phyloP scores from a whole-genome alignment of 306 rosid species.

The Cicer arietinum region DNA sequence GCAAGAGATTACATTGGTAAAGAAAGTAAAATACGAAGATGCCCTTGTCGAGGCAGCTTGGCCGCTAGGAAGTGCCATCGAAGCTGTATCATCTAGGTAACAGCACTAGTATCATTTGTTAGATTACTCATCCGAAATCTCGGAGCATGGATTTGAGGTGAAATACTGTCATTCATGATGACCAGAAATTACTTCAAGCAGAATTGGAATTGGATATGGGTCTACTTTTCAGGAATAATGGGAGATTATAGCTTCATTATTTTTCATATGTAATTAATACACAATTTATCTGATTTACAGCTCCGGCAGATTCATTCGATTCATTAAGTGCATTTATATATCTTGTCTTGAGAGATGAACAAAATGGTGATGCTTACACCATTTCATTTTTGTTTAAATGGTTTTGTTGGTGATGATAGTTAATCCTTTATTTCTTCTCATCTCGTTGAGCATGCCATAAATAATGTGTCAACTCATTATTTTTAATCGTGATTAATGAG shows the following conservation, averaged over 20 bases:
- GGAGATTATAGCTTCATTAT: slow-evolving; percentile 51
- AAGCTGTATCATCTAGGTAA: slow-evolving; percentile 84
- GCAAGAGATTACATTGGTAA: slow-evolving; percentile 97
- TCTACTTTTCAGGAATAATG: slow-evolving; percentile 47
- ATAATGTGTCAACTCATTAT: too few species aligned
- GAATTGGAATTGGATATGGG: slow-evolving; percentile 46
- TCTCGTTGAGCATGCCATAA: background rate
- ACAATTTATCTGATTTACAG: slow-evolving; percentile 45
- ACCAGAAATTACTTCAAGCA: slow-evolving; percentile 43
- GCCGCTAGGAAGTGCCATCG: slow-evolving; percentile 99
- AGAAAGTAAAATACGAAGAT: slow-evolving; percentile 73
- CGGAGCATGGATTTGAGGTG: slow-evolving; percentile 36
- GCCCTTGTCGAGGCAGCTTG: slow-evolving; percentile 98
- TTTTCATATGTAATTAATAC: slow-evolving; percentile 52
- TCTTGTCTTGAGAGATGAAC: slow-evolving; percentile 42
- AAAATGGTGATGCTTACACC: slow-evolving; percentile 49
- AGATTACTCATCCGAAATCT: slow-evolving; percentile 42
- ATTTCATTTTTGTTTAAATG: slow-evolving; percentile 43
- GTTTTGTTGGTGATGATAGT: slow-evolving; percentile 33
- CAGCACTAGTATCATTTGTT: slow-evolving; percentile 49
- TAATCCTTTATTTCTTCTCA: slow-evolving; percentile 27
- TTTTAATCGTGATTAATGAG: too few species aligned
- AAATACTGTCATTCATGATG: slow-evolving; percentile 38
- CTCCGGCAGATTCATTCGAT: slow-evolving; percentile 48
- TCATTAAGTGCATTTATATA: slow-evolving; percentile 44